Evolutionary conservation across 805 yeast species (phyloP).

Genomic region (Candida sphagnicola): DNA sequence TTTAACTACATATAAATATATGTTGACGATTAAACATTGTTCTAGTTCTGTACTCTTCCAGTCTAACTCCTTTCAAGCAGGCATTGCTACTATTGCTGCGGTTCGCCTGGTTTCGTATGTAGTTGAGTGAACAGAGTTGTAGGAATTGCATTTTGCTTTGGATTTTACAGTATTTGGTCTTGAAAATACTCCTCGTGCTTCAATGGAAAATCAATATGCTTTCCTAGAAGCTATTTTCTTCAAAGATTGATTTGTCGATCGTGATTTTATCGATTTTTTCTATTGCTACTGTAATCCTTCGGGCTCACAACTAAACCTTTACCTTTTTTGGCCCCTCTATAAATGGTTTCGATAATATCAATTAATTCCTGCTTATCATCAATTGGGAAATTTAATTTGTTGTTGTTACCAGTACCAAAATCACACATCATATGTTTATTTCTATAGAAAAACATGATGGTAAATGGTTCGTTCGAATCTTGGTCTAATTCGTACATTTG

Average conservation of each 20-base stretch:
- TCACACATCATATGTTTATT: slow-evolving; percentile 98
- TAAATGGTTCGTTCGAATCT: slow-evolving; percentile 60
- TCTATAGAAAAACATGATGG: slow-evolving; percentile 89
- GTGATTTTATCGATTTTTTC: slow-evolving; percentile 8
- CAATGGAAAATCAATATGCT: too few species aligned
- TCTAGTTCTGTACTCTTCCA: too few species aligned
- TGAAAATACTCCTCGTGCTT: too few species aligned
- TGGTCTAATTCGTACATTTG: slow-evolving; percentile 77
- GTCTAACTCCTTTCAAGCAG: too few species aligned
- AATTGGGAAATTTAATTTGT: slow-evolving; percentile 76
- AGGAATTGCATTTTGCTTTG: too few species aligned
- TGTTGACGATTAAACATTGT: not conserved
- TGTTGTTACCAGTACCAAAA: slow-evolving; percentile 96
- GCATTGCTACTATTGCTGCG: too few species aligned
- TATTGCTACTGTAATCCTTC: slow-evolving; percentile 49
- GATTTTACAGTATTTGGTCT: too few species aligned
- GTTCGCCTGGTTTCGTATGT: too few species aligned
- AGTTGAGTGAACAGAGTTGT: too few species aligned
- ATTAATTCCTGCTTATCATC: slow-evolving; percentile 85
- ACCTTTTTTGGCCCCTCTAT: slow-evolving; percentile 88
- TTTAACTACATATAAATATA: slow-evolving; percentile 2
- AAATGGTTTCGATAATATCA: slow-evolving; percentile 85
- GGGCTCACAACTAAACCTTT: slow-evolving; percentile 90
- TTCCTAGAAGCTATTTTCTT: not conserved
- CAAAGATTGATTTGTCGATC: too few species aligned